Evolutionary conservation across 768 basidiomycete genomes (phyloP).

Genomic region (Austroboletus eburneus): DNA sequence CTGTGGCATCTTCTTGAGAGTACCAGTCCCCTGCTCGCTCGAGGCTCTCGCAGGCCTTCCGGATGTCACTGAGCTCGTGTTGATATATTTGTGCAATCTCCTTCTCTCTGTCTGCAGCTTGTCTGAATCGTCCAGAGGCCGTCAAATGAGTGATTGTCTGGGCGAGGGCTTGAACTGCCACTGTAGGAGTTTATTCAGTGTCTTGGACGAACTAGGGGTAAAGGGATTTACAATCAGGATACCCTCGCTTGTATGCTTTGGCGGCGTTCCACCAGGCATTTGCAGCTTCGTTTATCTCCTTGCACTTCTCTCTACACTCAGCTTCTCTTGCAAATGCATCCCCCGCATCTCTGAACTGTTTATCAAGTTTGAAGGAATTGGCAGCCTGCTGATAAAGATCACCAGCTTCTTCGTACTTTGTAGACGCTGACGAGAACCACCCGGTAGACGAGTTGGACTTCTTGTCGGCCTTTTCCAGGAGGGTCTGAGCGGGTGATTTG

Average conservation of each 20-base stretch:
- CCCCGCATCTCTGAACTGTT: conserved; percentile 87
- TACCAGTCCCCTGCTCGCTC: conserved; percentile 96
- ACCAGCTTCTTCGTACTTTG: conserved; percentile 93
- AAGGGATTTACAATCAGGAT: conserved; percentile 67
- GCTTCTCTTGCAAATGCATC: conserved; percentile 92
- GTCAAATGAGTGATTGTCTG: conserved; percentile 84
- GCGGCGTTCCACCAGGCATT: conserved; percentile 99
- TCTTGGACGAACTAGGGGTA: not conserved
- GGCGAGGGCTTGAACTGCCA: conserved; percentile 82
- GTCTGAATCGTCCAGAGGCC: conserved; percentile 84
- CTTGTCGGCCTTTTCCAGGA: conserved; percentile 90
- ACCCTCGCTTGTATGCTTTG: conserved; percentile 90
- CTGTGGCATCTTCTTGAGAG: conserved; percentile 92
- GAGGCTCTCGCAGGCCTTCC: conserved; percentile 86
- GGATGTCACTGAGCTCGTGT: conserved; percentile 74
- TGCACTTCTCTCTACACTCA: conserved; percentile 85
- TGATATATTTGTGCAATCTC: conserved; percentile 93
- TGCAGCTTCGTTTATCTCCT: conserved; percentile 90
- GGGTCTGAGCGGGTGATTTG: conserved; percentile 71
- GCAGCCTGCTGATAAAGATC: conserved; percentile 95
- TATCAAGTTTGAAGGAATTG: conserved; percentile 90
- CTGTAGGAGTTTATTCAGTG: conserved; percentile 39
- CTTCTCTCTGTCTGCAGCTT: conserved; percentile 97
- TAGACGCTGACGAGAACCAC: conserved; percentile 82
- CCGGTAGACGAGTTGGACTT: conserved; percentile 77